Conservation (phyloP, 2,329 filamentous ascomycete species). For the Neocatenulostroma microsporum region DNA sequence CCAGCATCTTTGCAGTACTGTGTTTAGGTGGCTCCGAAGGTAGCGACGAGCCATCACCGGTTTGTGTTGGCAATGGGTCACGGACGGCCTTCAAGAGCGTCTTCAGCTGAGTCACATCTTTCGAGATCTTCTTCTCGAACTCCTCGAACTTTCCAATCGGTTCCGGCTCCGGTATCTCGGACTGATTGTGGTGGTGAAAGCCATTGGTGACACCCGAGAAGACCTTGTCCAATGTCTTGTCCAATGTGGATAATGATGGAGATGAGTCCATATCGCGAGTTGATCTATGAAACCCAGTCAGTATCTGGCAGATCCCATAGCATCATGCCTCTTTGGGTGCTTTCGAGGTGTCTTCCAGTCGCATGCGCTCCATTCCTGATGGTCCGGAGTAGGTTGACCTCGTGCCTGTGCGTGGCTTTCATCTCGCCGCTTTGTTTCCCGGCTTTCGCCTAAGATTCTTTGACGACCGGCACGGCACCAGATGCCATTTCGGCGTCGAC, state of each 20-base stretch:
- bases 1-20: slow-evolving; percentile 11
- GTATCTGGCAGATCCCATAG: too few species aligned
- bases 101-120: slow-evolving; percentile 21
- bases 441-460: background rate
- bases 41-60: slow-evolving; percentile 38
- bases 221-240: too few species aligned
- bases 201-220: too few species aligned
- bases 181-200: too few species aligned
- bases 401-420: background rate
- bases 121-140: slow-evolving; percentile 14
- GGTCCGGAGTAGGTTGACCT: background rate
- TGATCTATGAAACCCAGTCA: too few species aligned
- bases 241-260: too few species aligned
- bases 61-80: slow-evolving; percentile 30
- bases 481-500: too few species aligned
- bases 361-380: background rate
- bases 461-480: background rate
- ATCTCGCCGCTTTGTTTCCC: background rate
- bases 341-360: too few species aligned
- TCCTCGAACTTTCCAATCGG: slow-evolving; percentile 20
- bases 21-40: slow-evolving; percentile 21
- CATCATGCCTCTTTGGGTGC: too few species aligned
- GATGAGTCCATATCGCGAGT: too few species aligned
- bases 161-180: slow-evolving; percentile 11
- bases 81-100: slow-evolving; percentile 26